Percentiles rank a stretch among this genome's conserved stretches.
These are phyloP conservation scores for Seiridium unicorne DNA, from an alignment of 2,329 filamentous ascomycete species.

Conservation along the genomic window DNA sequence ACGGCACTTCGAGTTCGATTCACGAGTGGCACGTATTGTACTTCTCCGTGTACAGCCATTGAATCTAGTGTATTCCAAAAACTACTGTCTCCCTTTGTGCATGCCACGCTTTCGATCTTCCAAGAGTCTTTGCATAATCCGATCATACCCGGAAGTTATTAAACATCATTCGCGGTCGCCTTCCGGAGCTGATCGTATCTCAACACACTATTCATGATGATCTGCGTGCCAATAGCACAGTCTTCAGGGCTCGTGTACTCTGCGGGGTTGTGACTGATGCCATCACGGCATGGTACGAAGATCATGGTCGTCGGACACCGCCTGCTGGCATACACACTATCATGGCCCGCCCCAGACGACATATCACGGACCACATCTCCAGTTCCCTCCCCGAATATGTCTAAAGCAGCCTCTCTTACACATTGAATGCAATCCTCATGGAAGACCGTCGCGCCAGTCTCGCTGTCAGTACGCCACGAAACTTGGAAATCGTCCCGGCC, in stretches of 20 bases:
- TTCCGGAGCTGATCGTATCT: slow-evolving; percentile 30
- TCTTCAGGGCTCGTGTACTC: slow-evolving; percentile 62
- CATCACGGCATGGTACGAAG: slow-evolving; percentile 63
- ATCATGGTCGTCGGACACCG: slow-evolving; percentile 65
- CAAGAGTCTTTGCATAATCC: too few relatives aligned
- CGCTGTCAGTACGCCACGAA: slow-evolving; percentile 59
- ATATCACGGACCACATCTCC: slow-evolving; percentile 34
- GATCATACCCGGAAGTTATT: too few relatives aligned
- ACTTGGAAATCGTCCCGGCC: slow-evolving; percentile 18
- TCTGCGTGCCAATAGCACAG: slow-evolving; percentile 51
- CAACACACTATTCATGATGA: slow-evolving; percentile 41
- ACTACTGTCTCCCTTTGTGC: too few relatives aligned
- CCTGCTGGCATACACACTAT: slow-evolving; percentile 58
- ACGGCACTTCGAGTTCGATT: too few relatives aligned
- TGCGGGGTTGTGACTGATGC: slow-evolving; percentile 62
- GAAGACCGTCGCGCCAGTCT: slow-evolving; percentile 62
- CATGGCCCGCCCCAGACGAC: slow-evolving; percentile 42
- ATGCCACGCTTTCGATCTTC: too few relatives aligned
- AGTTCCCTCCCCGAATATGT: slow-evolving; percentile 48
- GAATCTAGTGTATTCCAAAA: too few relatives aligned
- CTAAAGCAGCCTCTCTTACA: slow-evolving; percentile 58
- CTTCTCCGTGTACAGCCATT: too few relatives aligned
- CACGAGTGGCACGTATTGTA: too few relatives aligned
- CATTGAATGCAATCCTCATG: slow-evolving; percentile 65
- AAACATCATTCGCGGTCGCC: neutral